Evolutionary conservation across 768 basidiomycete species (phyloP).

Genomic region (Suillus ampliporus): DNA sequence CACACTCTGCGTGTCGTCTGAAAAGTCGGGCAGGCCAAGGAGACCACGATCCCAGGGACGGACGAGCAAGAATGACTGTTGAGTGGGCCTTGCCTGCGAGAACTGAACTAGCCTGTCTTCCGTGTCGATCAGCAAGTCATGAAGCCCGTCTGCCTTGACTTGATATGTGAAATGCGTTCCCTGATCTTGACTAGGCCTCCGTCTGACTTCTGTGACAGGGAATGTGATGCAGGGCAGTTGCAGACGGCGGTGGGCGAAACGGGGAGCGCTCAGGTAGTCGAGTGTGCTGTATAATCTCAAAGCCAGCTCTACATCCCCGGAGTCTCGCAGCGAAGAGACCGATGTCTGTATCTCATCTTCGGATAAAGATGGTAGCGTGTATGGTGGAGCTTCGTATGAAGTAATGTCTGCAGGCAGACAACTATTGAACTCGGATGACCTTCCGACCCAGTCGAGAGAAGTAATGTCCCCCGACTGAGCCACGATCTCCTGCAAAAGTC

Average conservation of each 20-base stretch:
- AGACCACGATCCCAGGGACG: not conserved
- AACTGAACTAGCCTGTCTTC: not conserved
- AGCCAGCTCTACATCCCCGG: not conserved
- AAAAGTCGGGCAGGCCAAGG: not conserved
- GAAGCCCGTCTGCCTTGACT: not conserved
- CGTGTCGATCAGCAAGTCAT: not conserved
- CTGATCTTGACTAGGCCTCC: not conserved
- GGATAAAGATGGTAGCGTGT: not conserved
- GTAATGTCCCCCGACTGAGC: conserved; percentile 1
- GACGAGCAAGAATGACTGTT: not conserved
- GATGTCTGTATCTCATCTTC: not conserved
- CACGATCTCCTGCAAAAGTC: conserved; percentile 1
- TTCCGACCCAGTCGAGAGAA: conserved; percentile 1
- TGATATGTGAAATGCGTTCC: not conserved
- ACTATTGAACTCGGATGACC: not conserved
- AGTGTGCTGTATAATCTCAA: not conserved
- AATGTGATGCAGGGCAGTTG: not conserved
- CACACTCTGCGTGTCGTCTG: not conserved
- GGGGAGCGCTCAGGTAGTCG: not conserved
- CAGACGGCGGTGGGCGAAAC: not conserved
- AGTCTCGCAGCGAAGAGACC: not conserved
- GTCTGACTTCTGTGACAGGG: not conserved
- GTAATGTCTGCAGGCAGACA: not conserved
- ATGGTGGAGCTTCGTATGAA: not conserved
- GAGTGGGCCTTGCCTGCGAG: not conserved